Evolutionary conservation across 305 asterid genomes (phyloP), one percentile per base, ranked within the genome.

Genomic region (Solanum hybrid): DNA sequence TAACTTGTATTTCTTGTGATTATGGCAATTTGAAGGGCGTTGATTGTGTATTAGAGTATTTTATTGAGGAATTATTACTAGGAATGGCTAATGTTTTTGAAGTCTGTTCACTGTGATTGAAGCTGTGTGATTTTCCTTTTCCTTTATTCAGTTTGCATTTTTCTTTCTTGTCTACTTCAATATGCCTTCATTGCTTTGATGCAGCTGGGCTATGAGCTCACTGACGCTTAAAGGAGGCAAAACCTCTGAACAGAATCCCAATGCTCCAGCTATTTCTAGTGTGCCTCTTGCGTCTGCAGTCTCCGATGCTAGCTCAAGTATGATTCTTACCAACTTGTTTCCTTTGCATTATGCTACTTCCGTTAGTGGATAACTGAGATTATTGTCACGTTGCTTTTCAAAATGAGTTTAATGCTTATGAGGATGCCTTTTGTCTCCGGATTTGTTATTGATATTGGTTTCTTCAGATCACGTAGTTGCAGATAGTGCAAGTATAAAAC

Each of bases 141-240:
- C 68, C 72, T 38, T 41, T 27, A 41, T 27, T 31, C 57, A 75
- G n/a, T 72, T 57, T 37, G 13, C 87, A 61, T 77, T 22, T 61
- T 75, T 87, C 82, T 91, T 86, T 27, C 73, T 45, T 45, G 36
- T 82, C 13, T 39, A 38, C 70, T 82, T 82, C 37, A 82, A 82
- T 85, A 31, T 76, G 88, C 32, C 26, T 80, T 90, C 76, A n/a
- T 17, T 80, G 72, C 89, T 89, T 73, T 93, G 90, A 84, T 95
- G 93, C 97, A 97, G 99, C 93, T 97, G 99, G 99, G 99, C 98
- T 57, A 97, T 97, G 99, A 97, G 99, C 93, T 97, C 99, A 31
- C 96, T 97, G 95, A 95, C 98, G 57, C 88, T 93, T 81, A 97
- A 95, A 95, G 98, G 98, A 89, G 97, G 98, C 90, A 97, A 97